Evolutionary conservation across 1,284 basidiomycete genomes (phyloP).

Genomic region (Ustilago crameri): DNA sequence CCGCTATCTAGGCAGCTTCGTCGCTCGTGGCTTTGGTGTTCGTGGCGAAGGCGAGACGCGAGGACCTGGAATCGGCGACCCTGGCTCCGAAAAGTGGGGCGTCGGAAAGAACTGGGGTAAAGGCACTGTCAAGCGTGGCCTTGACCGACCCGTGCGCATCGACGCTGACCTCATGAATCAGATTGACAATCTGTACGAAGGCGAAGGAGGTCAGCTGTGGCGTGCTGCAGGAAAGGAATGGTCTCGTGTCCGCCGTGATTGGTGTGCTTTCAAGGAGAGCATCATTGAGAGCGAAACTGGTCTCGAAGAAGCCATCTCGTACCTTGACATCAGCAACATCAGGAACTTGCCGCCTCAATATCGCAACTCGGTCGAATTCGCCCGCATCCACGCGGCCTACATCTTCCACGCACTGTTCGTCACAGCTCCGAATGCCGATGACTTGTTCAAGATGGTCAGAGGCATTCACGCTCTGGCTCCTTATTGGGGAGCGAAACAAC

Average conservation of each 20-base stretch:
- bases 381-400: conserved; percentile 61
- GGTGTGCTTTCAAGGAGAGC: conserved; percentile 62
- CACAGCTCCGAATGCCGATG: conserved; percentile 59
- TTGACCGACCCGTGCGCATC: conserved; percentile 60
- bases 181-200: conserved; percentile 60
- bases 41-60: conserved; percentile 62
- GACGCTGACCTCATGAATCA: conserved; percentile 43
- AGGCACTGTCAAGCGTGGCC: conserved; percentile 66
- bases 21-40: conserved; percentile 63
- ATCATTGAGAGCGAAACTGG: conserved; percentile 66
- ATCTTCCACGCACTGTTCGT: conserved; percentile 64
- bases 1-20: conserved; percentile 64
- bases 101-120: conserved; percentile 67
- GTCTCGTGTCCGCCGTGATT: conserved; percentile 48
- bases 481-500: conserved; percentile 67
- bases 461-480: conserved; percentile 64
- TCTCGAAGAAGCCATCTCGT: conserved; percentile 57
- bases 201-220: conserved; percentile 54
- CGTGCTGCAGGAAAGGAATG: conserved; percentile 58
- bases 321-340: conserved; percentile 60
- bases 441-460: conserved; percentile 61
- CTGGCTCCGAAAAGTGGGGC: conserved; percentile 63
- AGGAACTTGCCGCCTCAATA: conserved; percentile 61
- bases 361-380: conserved; percentile 63
- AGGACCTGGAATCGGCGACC: conserved; percentile 62